Base-by-base conservation (phyloP, 2,329 filamentous ascomycete genomes). In the Colletotrichum kahawae region DNA sequence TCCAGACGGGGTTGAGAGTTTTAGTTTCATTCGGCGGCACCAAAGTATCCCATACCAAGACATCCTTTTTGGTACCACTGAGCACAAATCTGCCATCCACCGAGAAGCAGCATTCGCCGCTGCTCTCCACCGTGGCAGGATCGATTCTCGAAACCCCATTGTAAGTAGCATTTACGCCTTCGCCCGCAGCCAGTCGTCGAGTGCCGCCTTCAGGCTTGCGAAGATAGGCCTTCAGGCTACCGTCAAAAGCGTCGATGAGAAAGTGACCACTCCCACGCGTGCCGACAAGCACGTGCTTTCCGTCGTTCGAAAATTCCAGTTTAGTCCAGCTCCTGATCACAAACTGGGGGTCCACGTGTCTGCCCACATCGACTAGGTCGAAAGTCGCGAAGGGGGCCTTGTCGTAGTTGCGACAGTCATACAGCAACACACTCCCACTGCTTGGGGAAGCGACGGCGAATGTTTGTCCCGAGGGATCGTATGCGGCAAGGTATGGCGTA, bases 221-320 rank as follows among this genome's bases (percentile, higher is more conserved):
- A 71, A 96, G 88, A 82, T 94, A 95, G 12, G 94, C 93, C 80
- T 93, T 95, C 27, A 98, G 84, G 8, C 89, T 90, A 51, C 96
- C 97, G 56, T 95, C 92, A 82, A 98, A 98, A 2, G 96, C 95
- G 82, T 99, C 97, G n/a, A 99, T 88, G 4, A 99, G 87, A 81
- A 97, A 98, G 83, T 99, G 97, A 0, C 95, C 95, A 67, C 90
- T 90, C 8, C 94, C 95, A 64, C 93, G 95, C 3, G 96, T 98
- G 16, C 94, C 95, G 21, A 99, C 84, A 7, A 99, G 89, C 63
- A 99, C 85, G 75, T 92, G 92, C 81, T 98, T 98, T 21, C 97
- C 97, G 80, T 99, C 97, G 80, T 99, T 99, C 73, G 95, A 97
- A 82, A 99, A 98, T 80, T 98, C 95, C 56, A 99, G 89, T 79